Evolutionary conservation across 352 stramenopile species (phyloP).

Genomic region (Phytophthora aleatoria): DNA sequence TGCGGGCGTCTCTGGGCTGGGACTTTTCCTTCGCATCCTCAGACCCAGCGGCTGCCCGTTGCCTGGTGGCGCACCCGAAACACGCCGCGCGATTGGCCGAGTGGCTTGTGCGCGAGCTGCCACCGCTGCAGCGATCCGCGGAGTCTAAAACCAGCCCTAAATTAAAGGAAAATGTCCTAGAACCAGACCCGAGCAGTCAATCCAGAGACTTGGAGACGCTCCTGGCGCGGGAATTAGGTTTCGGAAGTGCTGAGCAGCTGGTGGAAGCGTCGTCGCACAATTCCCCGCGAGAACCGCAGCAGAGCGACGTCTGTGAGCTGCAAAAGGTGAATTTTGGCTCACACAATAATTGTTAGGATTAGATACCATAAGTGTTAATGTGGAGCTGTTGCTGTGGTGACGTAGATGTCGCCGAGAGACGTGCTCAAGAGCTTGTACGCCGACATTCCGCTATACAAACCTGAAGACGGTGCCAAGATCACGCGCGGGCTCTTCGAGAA

Average conservation of each 20-base stretch:
- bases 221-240: conserved; percentile 46
- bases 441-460: conserved; percentile 49
- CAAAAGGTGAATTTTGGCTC: conserved; percentile 23
- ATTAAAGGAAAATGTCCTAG: not conserved
- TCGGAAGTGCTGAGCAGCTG: conserved; percentile 4
- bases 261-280: not conserved
- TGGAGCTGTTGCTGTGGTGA: conserved; percentile 6
- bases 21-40: conserved; percentile 56
- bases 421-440: conserved; percentile 58
- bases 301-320: conserved; percentile 15
- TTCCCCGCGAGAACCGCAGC: conserved; percentile 5
- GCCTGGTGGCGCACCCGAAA: conserved; percentile 48
- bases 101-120: conserved; percentile 49
- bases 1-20: conserved; percentile 46
- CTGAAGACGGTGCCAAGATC: conserved; percentile 9
- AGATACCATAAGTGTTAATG: conserved; percentile 12
- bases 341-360: conserved; percentile 9
- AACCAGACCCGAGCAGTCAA: not conserved
- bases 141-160: conserved; percentile 1
- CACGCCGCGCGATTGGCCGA: conserved; percentile 39
- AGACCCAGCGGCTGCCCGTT: conserved; percentile 48
- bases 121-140: conserved; percentile 9
- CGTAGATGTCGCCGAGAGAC: conserved; percentile 27
- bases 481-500: conserved; percentile 32
- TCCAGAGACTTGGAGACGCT: conserved; percentile 41